phyloP scores from a whole-genome alignment of 768 basidiomycete genomes.

The Russula vinacea region DNA sequence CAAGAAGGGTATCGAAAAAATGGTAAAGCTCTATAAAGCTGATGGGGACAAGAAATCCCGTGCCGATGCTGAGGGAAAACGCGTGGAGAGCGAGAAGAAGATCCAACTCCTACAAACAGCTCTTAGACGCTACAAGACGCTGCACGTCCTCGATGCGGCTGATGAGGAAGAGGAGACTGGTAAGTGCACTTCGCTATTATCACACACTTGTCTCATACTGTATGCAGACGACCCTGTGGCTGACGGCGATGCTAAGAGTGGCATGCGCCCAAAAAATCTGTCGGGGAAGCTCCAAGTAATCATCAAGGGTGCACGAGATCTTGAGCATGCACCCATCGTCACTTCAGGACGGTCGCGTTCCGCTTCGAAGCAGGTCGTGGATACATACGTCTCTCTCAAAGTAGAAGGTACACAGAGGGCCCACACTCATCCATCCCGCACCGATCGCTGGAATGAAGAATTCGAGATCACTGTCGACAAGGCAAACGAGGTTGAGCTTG shows the following conservation, averaged over 20 bases:
- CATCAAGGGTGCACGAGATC: conserved; percentile 85
- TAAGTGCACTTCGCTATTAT: conserved; percentile 35
- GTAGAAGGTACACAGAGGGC: conserved; percentile 94
- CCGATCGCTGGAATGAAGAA: conserved; percentile 96
- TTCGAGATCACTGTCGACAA: conserved; percentile 97
- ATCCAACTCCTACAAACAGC: conserved; percentile 90
- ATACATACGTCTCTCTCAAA: conserved; percentile 91
- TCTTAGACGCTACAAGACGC: conserved; percentile 92
- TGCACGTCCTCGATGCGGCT: conserved; percentile 88
- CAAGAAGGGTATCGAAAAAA: conserved; percentile 97
- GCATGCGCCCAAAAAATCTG: conserved; percentile 87
- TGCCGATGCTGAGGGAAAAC: conserved; percentile 90
- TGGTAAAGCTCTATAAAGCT: conserved; percentile 93
- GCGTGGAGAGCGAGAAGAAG: conserved; percentile 93
- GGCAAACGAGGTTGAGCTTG: conserved; percentile 97
- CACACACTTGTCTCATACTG: neutral
- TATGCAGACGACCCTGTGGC: conserved; percentile 29
- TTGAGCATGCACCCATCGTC: conserved; percentile 86
- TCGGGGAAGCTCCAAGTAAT: conserved; percentile 91
- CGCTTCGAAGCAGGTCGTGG: conserved; percentile 70
- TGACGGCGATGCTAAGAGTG: conserved; percentile 85
- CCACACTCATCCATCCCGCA: conserved; percentile 87
- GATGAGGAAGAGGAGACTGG: conserved; percentile 76
- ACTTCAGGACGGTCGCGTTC: conserved; percentile 62
- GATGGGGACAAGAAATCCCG: conserved; percentile 97